phyloP scores from a whole-genome alignment of 2,329 filamentous ascomycete species.

The Fusarium multiceps region DNA sequence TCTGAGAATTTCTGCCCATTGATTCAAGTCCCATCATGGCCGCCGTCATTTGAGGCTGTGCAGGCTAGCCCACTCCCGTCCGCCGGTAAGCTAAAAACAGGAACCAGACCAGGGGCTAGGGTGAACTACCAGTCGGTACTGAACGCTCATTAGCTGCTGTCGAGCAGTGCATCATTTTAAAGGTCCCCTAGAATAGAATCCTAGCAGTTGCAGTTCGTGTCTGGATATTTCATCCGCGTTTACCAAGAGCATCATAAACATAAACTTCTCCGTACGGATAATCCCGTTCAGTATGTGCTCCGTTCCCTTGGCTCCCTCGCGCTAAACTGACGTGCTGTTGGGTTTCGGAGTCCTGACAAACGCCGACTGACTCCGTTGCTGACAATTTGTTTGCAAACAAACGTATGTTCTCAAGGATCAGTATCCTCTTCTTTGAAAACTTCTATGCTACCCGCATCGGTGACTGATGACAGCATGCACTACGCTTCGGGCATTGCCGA shows the following conservation, averaged over 20 bases:
- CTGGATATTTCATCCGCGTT: constrained; percentile 14
- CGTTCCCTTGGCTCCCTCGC: constrained; percentile 29
- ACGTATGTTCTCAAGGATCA: not conserved
- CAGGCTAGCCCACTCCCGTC: constrained; percentile 25
- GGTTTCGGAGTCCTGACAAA: constrained; percentile 10
- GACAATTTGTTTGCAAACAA: constrained; percentile 10
- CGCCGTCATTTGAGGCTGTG: constrained; percentile 39
- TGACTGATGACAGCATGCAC: constrained; percentile 21
- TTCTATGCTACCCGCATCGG: constrained; percentile 8
- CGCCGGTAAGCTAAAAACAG: constrained; percentile 40
- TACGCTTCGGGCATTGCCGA: constrained; percentile 13
- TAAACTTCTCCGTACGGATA: not conserved
- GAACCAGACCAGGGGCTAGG: constrained; percentile 30
- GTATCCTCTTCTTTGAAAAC: not conserved
- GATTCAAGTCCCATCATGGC: constrained; percentile 14
- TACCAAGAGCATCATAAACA: constrained; percentile 2
- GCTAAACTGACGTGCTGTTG: not conserved
- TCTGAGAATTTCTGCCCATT: constrained; percentile 6
- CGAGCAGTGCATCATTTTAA: constrained; percentile 8
- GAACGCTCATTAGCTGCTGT: constrained; percentile 17
- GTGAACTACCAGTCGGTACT: constrained; percentile 28
- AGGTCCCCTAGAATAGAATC: constrained; percentile 31
- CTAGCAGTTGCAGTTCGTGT: constrained; percentile 15
- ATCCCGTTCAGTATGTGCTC: constrained; percentile 7
- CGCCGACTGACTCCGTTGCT: constrained; percentile 19